These are phyloP conservation scores for Malbranchea cinnamomea DNA, from an alignment of 2,329 filamentous ascomycete species.

Conservation along the genomic window DNA sequence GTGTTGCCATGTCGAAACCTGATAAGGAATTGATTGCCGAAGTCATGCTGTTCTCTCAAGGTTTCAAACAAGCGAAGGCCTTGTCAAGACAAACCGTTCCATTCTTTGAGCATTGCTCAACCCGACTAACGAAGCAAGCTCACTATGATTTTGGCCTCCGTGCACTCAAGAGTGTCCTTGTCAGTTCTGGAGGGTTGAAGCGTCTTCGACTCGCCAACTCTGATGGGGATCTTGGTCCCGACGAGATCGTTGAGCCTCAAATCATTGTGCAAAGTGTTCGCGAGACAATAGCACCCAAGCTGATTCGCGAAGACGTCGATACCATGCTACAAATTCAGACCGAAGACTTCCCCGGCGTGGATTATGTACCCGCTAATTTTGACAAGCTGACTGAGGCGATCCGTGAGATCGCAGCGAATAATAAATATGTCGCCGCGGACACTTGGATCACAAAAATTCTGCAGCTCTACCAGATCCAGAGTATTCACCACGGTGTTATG, in stretches of 20 bases:
- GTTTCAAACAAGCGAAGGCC: constrained; percentile 89
- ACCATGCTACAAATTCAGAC: constrained; percentile 73
- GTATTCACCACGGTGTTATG: constrained; percentile 98
- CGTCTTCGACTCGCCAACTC: constrained; percentile 55
- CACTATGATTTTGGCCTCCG: constrained; percentile 98
- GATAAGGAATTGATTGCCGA: constrained; percentile 99
- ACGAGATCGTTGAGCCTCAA: constrained; percentile 75
- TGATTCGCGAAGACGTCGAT: constrained; percentile 83
- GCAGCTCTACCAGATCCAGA: constrained; percentile 95
- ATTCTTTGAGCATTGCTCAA: constrained; percentile 87
- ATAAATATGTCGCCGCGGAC: constrained; percentile 78
- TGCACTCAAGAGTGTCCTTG: constrained; percentile 94
- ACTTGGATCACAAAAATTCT: constrained; percentile 96
- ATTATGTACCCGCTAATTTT: constrained; percentile 82
- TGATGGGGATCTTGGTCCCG: constrained; percentile 43
- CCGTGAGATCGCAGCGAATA: constrained; percentile 64
- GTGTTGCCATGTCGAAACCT: constrained; percentile 98
- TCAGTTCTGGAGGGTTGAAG: constrained; percentile 94
- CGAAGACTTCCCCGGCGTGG: constrained; percentile 78
- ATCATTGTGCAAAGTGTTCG: constrained; percentile 98
- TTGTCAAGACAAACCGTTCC: constrained; percentile 92
- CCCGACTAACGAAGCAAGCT: constrained; percentile 77
- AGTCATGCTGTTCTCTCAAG: constrained; percentile 99
- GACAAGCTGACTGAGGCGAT: constrained; percentile 68
- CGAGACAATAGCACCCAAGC: constrained; percentile 94